Evolutionary conservation across 768 basidiomycete species (phyloP).

Genomic region (Tulasnella sp.): DNA sequence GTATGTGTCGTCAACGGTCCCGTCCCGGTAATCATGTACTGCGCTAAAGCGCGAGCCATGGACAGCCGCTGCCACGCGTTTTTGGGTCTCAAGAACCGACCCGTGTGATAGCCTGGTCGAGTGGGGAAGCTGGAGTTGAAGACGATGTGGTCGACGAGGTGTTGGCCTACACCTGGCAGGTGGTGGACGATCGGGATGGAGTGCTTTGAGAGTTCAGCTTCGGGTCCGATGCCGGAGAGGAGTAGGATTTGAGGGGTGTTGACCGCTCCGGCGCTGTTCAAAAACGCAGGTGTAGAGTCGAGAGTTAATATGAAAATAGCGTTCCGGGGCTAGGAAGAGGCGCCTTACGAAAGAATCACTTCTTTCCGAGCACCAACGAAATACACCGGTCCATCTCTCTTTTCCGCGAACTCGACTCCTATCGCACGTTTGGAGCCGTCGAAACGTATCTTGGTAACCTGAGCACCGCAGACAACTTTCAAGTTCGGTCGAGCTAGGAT

Average conservation of each 20-base stretch:
- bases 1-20: constrained; percentile 13
- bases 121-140: constrained; percentile 30
- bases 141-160: constrained; percentile 66
- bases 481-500: constrained; percentile 32
- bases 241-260: constrained; percentile 42
- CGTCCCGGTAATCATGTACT: constrained; percentile 1
- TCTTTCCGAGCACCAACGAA: constrained; percentile 28
- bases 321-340: background rate
- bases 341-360: constrained; percentile 32
- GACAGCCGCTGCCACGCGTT: background rate
- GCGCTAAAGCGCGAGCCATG: background rate
- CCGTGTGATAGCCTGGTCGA: background rate
- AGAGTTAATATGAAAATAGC: background rate
- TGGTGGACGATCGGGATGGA: constrained; percentile 57
- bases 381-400: constrained; percentile 17
- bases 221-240: constrained; percentile 63
- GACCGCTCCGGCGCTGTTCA: constrained; percentile 39
- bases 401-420: constrained; percentile 30
- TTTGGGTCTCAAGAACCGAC: background rate
- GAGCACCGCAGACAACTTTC: constrained; percentile 24
- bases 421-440: constrained; percentile 21
- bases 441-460: constrained; percentile 32
- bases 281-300: background rate
- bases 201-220: constrained; percentile 50
- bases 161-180: constrained; percentile 68